Evolutionary conservation across 805 yeast species (phyloP).

Genomic region (Yamadazyma tumulicola): DNA sequence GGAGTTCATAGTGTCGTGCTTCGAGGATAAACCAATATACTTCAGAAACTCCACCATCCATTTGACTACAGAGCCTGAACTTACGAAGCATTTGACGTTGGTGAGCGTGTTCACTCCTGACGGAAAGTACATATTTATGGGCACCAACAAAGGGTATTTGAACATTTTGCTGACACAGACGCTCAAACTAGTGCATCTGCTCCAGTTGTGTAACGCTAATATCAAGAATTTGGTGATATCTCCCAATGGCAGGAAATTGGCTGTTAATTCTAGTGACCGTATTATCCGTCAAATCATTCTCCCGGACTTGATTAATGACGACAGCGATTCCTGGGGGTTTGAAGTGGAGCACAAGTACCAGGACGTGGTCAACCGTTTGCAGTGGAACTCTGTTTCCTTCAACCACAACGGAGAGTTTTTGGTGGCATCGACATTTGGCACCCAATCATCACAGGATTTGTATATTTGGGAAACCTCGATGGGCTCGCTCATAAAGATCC

Average conservation of each 20-base stretch:
- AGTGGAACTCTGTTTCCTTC: slow-evolving; percentile 81
- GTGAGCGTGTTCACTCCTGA: slow-evolving; percentile 48
- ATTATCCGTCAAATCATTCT: slow-evolving; percentile 60
- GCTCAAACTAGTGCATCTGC: slow-evolving; percentile 40
- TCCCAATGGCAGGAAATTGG: slow-evolving; percentile 56
- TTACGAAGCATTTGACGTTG: slow-evolving; percentile 44
- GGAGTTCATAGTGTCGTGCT: slow-evolving; percentile 58
- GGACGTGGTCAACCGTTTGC: slow-evolving; percentile 82
- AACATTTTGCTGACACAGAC: slow-evolving; percentile 41
- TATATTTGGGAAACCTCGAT: slow-evolving; percentile 89
- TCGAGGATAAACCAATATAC: slow-evolving; percentile 57
- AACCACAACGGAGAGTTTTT: slow-evolving; percentile 75
- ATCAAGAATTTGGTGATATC: slow-evolving; percentile 66
- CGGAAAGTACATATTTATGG: slow-evolving; percentile 60
- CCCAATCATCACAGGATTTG: slow-evolving; percentile 73
- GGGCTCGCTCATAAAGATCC: slow-evolving; percentile 84
- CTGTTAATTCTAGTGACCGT: slow-evolving; percentile 75
- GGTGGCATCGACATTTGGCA: slow-evolving; percentile 83
- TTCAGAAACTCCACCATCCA: slow-evolving; percentile 35
- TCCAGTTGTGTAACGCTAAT: slow-evolving; percentile 62
- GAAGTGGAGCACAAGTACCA: slow-evolving; percentile 80
- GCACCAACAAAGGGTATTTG: slow-evolving; percentile 79
- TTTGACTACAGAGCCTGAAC: slow-evolving; percentile 17
- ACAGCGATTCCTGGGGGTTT: slow-evolving; percentile 44
- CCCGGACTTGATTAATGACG: slow-evolving; percentile 38